These are phyloP conservation scores for Thraustochytrium striatum DNA, from an alignment of 352 stramenopile species.

Conservation along the genomic window DNA sequence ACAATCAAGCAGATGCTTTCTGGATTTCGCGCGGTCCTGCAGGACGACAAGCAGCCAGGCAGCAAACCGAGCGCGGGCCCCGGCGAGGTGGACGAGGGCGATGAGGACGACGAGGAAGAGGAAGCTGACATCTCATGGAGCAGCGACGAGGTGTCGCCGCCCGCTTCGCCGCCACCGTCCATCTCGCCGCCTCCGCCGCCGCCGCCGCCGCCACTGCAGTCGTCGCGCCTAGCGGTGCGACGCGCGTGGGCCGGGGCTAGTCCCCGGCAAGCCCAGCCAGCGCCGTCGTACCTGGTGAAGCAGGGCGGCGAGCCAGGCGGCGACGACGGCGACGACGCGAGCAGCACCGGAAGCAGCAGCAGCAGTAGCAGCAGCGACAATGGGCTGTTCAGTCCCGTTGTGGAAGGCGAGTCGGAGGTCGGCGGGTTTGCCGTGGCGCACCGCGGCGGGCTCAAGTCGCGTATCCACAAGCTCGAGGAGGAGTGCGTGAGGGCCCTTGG, in stretches of 20 bases:
- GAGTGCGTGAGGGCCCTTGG: conserved; percentile 25
- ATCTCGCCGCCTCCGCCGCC: no score
- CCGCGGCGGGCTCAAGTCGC: conserved; percentile 2
- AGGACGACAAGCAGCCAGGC: no score
- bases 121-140: background rate
- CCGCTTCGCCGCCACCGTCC: no score
- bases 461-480: conserved; percentile 3
- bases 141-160: background rate
- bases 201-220: no score
- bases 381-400: conserved; percentile 20
- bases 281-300: no score
- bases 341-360: background rate
- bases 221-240: no score
- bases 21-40: background rate
- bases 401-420: background rate
- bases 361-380: background rate
- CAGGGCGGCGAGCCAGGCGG: background rate
- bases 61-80: no score
- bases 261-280: no score
- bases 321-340: conserved; percentile 5
- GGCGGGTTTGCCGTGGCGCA: background rate
- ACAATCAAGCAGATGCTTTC: conserved; percentile 26
- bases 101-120: background rate
- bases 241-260: no score
- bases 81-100: background rate